A percentile compares a stretch with the other conserved stretches of the same genome.
These are phyloP conservation scores for Adenanthera pavonina DNA, from an alignment of 306 rosid species.

Conservation along the genomic window DNA sequence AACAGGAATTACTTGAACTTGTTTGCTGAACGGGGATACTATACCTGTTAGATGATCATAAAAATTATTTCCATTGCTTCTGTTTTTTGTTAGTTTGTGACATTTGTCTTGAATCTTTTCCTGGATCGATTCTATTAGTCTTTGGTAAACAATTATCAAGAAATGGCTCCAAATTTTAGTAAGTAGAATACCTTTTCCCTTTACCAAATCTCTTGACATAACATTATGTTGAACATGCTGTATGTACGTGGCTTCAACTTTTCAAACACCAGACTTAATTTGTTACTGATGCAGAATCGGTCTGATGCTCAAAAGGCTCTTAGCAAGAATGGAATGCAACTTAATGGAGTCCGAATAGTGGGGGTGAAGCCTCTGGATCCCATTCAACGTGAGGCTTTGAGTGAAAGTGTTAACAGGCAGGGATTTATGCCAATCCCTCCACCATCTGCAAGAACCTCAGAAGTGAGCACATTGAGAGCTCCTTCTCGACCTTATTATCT, in stretches of 20 bases:
- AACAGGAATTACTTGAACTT: background rate
- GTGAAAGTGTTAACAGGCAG: conserved; percentile 68
- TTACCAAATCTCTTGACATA: background rate
- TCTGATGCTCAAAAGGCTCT: conserved; percentile 94
- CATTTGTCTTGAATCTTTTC: background rate
- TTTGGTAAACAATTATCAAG: background rate
- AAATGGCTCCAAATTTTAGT: conserved; percentile 1
- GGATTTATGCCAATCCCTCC: conserved; percentile 82
- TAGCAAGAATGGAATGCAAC: conserved; percentile 87
- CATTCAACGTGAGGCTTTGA: conserved; percentile 81
- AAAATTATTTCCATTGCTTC: background rate
- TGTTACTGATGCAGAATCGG: conserved; percentile 70
- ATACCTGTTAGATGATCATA: background rate
- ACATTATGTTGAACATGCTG: background rate
- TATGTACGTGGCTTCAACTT: conserved; percentile 8
- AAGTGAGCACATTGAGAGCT: conserved; percentile 54
- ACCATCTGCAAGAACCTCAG: conserved; percentile 61
- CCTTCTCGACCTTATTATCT: conserved; percentile 67
- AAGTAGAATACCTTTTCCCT: background rate
- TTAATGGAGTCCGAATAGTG: conserved; percentile 83
- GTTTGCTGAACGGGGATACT: background rate
- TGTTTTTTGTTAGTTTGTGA: background rate
- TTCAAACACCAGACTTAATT: conserved; percentile 15
- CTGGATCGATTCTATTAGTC: background rate
- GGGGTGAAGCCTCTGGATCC: conserved; percentile 97